Evolutionary conservation across 1,284 basidiomycete species (phyloP), one percentile per base, ranked within the genome.

Genomic region (Cryptococcus sp.): DNA sequence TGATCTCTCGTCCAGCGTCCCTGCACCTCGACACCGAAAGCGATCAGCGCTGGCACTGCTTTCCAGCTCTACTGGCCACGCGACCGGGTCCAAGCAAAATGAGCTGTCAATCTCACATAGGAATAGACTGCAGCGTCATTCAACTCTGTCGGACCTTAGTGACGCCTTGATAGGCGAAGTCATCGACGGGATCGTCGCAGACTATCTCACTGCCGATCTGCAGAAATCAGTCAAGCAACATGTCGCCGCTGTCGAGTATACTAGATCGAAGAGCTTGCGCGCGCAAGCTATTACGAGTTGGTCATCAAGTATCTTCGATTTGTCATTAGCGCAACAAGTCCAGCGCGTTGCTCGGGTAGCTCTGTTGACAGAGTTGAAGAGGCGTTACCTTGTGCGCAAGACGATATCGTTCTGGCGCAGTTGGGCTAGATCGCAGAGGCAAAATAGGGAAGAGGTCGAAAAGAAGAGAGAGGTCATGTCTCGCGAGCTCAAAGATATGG

Each of bases 161-260:
- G 60, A 65, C 44, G 40, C 57, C n/a, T 54, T 75, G n/a, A 45
- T 75, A 1, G 16, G 46, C 2, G 64, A 70, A 22, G 65, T 69
- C 16, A 52, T 74, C 10, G 48, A 54, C 3, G n/a, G 22, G 2
- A 51, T 73, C 22, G 39, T 75, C 1, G 20, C 52, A 10, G 58
- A 62, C 44, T n/a, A 63, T 10, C 46, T 61, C 2, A 38, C 54
- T 16, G 58, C 57, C 0, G 61, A 65, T 4, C 25, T 70, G 8
- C n/a, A 23, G 11, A 54, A 47, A 34, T 46, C 61, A 5, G 59
- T 72, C 29, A 61, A 65, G n/a, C 63, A 64, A 43, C 63, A 60
- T n/a, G 46, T 56, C 17, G 62, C 69, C 0, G 69, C 66, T 1
- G 41, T 40, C 10, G 55, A 53, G 7, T 61, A 72, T 52, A 46